phyloP scores from a whole-genome alignment of 2,329 filamentous ascomycete species.

The Botrytis medusae region DNA sequence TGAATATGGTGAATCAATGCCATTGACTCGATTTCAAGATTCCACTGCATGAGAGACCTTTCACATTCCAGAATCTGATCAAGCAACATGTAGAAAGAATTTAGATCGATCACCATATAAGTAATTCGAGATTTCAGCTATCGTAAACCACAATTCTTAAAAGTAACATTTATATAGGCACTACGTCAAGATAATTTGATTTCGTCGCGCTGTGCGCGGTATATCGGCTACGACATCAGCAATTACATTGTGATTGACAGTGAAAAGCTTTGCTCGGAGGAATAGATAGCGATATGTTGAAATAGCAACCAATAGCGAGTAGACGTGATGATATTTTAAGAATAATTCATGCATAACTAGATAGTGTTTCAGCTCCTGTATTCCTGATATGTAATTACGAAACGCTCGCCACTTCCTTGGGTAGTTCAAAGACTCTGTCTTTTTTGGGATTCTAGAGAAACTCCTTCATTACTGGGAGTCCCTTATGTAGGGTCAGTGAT shows the following conservation, averaged over 20 bases:
- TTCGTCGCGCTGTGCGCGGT: neutral
- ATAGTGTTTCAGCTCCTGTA: neutral
- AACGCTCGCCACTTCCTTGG: no score
- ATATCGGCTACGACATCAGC: neutral
- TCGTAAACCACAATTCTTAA: neutral
- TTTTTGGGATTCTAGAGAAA: no score
- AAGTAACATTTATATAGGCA: accelerated
- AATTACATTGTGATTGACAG: neutral
- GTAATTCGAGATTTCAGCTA: no score
- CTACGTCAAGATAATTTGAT: accelerated
- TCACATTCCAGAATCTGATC: neutral
- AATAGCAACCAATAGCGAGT: neutral
- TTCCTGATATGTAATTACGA: accelerated
- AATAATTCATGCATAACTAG: neutral
- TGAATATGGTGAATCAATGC: neutral
- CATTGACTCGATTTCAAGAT: neutral
- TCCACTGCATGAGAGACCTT: neutral
- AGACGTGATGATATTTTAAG: neutral
- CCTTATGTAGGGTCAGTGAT: neutral
- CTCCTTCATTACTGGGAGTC: no score
- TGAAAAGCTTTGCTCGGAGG: accelerated
- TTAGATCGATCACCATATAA: accelerated
- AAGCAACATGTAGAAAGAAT: neutral
- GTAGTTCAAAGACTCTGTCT: no score
- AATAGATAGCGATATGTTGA: accelerated